Base-by-base conservation (phyloP, 148 eudicot genomes). In the Rhododendron molle region DNA sequence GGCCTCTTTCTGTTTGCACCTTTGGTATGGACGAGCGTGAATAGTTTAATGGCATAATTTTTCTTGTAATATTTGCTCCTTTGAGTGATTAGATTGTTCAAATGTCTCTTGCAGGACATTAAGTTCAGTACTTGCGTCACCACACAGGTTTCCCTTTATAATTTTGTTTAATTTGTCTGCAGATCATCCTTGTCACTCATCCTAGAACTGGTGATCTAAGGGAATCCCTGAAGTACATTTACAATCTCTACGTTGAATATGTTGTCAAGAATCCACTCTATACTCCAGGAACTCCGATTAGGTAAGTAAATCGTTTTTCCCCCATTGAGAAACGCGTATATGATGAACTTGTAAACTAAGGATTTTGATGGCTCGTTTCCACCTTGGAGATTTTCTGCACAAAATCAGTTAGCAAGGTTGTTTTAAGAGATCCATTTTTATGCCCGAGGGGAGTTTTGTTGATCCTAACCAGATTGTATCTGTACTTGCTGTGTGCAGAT, bases 261-360 rank as follows among this genome's bases (percentile, higher is more conserved):
- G 98, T 96, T 84, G 98, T 96, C 87, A 96, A 96, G 91, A 96
- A 96, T 90, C 96, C 98, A 76, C 96, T 96, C 23, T 94, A 94
- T 84, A 87, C 90, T 60, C 98, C 98, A n/a, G 98, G 98, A 89
- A 89, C 92, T 89, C 94, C 94, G 28, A 92, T 96, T 79, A 91
- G 89, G 98, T 94, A 38, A 92, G 91, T 90, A 79, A 69, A 56
- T 1, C 12, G 7, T 32, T 4, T 77, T 60, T 52, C 50, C 15
- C 15, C 8, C 7, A 15, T 47, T 72, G 50, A 32, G 76, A 2
- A 2, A 28, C 62, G 18, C 26, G 15, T 26, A 58, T 4, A n/a
- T 58, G 43, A 18, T 21, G 73, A 73, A 20, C 26, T 3, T 36
- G 30, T 73, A 56, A 54, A 10, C 65, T 34, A 43, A 7, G 52